Conservation (phyloP, 1,284 basidiomycete genomes). For the Microbotryum silenes-acaulis region DNA sequence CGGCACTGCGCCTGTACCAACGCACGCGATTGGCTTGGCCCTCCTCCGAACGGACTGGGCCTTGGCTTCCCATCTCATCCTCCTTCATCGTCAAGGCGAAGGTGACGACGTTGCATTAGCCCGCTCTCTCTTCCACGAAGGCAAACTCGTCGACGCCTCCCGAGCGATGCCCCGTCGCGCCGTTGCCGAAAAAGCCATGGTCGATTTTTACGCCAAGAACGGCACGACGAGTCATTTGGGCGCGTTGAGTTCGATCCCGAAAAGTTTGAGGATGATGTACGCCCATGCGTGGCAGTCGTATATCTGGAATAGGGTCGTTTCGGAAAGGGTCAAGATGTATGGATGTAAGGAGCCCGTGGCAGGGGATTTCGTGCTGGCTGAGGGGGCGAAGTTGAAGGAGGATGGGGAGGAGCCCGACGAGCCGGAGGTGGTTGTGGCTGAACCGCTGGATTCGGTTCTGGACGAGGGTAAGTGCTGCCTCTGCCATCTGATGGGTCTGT, state of each 20-base stretch:
- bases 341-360: slow-evolving; percentile 67
- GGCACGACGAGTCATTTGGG: slow-evolving; percentile 75
- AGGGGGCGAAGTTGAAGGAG: slow-evolving; percentile 38
- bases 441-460: slow-evolving; percentile 1
- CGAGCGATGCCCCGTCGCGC: slow-evolving; percentile 76
- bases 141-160: slow-evolving; percentile 66
- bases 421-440: slow-evolving; percentile 15
- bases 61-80: slow-evolving; percentile 70
- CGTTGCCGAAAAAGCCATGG: slow-evolving; percentile 82
- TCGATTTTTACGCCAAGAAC: slow-evolving; percentile 74
- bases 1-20: slow-evolving; percentile 90
- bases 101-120: slow-evolving; percentile 75
- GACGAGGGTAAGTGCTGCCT: slow-evolving; percentile 4
- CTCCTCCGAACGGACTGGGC: slow-evolving; percentile 85
- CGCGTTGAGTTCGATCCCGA: slow-evolving; percentile 64
- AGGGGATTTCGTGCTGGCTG: slow-evolving; percentile 78
- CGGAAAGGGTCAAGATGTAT: slow-evolving; percentile 73
- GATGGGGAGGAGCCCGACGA: slow-evolving; percentile 40
- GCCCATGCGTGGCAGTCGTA: slow-evolving; percentile 98
- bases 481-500: neutral
- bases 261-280: slow-evolving; percentile 91
- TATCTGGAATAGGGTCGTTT: slow-evolving; percentile 94
- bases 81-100: slow-evolving; percentile 75
- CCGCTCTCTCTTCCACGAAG: slow-evolving; percentile 70
- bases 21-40: slow-evolving; percentile 85